Base-by-base conservation (phyloP, 306 rosid species). In the Malus asiatica region DNA sequence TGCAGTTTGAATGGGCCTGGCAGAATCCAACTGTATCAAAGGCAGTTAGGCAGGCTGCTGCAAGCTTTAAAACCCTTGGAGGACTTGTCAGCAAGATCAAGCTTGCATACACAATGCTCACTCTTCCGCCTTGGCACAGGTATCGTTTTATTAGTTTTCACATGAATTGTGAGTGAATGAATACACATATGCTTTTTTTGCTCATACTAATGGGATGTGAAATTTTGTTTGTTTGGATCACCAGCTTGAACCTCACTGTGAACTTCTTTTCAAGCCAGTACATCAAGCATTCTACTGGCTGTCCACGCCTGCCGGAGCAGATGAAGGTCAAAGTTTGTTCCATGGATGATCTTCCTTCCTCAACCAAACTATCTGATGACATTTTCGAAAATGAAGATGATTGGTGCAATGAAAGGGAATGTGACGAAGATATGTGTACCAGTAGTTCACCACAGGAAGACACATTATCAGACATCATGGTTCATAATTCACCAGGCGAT, bases 1-100 rank as follows among this genome's bases (percentile, higher is more conserved):
- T 89, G 86, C 93, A 95, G 98, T 95, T 95, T 84, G 99, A 92
- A 87, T 95, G 99, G 99, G 99, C 99, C 10, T 95, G 98, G 99
- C 99, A 95, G 84, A 97, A 95, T 80, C 99, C 99, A 20, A 87
- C 71, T 35, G 90, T 89, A 82, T 95, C 98, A 12, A 80, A 90
- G 87, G 98, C 97, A 0, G 99, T 95, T 52, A 90, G 98, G 84
- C 86, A 87, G 72, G 93, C 97, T 52, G 98, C 99, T 67, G 89
- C 86, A 33, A 78, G 58, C 75, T 95, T 95, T 77, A 95, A 92
- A 84, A 88, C 98, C 68, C 90, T 90, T 11, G 91, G 98, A 11
- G 99, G 99, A 75, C 33, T 92, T 60, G 89, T 88, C 68, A 92
- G 88, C 74, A 96, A 90, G 85, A 83, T 96, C 70, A 96, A 96